These are phyloP conservation scores for Rosa chinensis DNA, from an alignment of 306 rosid species.

Conservation along the genomic window DNA sequence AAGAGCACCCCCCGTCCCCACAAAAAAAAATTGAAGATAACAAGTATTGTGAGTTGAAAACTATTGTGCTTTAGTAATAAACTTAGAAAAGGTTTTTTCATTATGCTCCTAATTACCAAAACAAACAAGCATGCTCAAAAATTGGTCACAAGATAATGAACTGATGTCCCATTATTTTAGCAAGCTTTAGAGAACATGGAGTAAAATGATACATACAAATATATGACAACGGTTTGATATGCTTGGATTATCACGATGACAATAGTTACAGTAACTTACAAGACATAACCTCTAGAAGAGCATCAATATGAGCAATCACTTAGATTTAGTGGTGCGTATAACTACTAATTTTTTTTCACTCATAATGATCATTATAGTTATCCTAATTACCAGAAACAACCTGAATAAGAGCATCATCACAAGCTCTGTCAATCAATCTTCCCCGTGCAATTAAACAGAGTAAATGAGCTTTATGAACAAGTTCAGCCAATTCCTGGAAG, in stretches of 20 bases:
- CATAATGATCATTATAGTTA: constrained; percentile 10
- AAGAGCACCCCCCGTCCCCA: not conserved
- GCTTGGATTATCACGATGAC: not conserved
- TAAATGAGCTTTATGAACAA: constrained; percentile 84
- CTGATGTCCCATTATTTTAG: not conserved
- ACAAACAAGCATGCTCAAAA: not conserved
- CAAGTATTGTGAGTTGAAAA: too few species aligned
- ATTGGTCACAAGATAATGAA: not conserved
- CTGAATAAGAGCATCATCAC: constrained; percentile 87
- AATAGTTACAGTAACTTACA: not conserved
- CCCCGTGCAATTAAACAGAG: constrained; percentile 96
- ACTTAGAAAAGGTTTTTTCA: too few species aligned
- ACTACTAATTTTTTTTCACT: not conserved
- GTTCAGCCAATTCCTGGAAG: constrained; percentile 74
- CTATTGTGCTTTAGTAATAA: not conserved
- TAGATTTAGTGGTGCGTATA: not conserved
- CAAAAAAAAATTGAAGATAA: not conserved
- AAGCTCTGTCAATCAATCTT: constrained; percentile 74
- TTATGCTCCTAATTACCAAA: not conserved
- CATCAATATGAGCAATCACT: constrained; percentile 58
- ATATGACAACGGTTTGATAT: not conserved
- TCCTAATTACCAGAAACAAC: constrained; percentile 36
- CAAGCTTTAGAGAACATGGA: not conserved
- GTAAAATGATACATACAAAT: constrained; percentile 3
- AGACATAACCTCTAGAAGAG: constrained; percentile 60